These are phyloP conservation scores for Monilinia vaccinii-corymbosi DNA, from an alignment of 2,329 filamentous ascomycete species.

Conservation along the genomic window DNA sequence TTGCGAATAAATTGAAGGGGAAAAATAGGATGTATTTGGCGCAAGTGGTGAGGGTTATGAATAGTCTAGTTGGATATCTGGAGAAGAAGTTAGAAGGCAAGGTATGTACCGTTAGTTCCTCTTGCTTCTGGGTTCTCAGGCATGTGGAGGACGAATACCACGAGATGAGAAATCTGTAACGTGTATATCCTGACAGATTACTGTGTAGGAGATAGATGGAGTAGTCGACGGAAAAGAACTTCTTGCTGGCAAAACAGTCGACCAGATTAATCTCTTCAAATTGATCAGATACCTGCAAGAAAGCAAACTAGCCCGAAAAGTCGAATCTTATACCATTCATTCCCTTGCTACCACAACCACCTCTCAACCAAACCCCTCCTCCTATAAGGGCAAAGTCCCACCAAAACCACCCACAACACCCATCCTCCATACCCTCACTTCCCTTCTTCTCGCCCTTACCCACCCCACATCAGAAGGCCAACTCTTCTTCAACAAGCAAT, in stretches of 20 bases:
- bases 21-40: constrained; percentile 88
- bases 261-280: constrained; percentile 92
- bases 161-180: background rate
- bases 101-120: constrained; percentile 30
- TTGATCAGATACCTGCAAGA: constrained; percentile 80
- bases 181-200: background rate
- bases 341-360: constrained; percentile 29
- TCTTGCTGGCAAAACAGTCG: constrained; percentile 74
- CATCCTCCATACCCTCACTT: constrained; percentile 45
- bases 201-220: constrained; percentile 44
- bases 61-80: constrained; percentile 66
- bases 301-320: constrained; percentile 87
- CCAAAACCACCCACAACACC: constrained; percentile 16
- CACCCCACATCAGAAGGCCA: constrained; percentile 69
- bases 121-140: background rate
- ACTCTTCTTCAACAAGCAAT: constrained; percentile 50
- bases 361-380: constrained; percentile 13
- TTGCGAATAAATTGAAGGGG: constrained; percentile 80
- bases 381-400: background rate
- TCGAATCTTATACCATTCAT: constrained; percentile 75
- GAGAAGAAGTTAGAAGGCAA: constrained; percentile 41
- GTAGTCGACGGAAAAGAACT: constrained; percentile 63
- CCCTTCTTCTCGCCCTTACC: constrained; percentile 71
- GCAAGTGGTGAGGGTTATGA: constrained; percentile 74
- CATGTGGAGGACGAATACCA: background rate